A percentile compares a stretch with the other conserved stretches of the same genome.
phyloP scores from a whole-genome alignment of 768 basidiomycete genomes.

The Psilocybe tampanensis region DNA sequence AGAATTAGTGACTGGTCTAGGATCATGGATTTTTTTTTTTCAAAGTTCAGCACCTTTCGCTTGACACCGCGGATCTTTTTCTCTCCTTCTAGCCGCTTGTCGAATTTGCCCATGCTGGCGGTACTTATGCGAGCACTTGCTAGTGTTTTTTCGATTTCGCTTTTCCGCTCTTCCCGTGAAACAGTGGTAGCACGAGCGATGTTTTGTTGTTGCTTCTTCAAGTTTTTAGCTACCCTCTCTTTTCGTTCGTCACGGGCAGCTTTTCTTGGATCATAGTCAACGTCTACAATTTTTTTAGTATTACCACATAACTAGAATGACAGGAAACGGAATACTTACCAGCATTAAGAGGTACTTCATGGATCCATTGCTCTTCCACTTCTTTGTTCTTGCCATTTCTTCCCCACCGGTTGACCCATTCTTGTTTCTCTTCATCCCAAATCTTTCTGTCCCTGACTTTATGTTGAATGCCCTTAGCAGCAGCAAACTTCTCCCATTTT shows the following conservation, averaged over 20 bases:
- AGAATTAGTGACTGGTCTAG: not conserved
- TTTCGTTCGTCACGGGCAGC: constrained; percentile 80
- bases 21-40: not conserved
- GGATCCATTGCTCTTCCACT: constrained; percentile 85
- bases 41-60: constrained; percentile 71
- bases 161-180: constrained; percentile 56
- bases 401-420: constrained; percentile 93
- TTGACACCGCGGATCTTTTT: constrained; percentile 87
- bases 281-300: constrained; percentile 48
- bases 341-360: constrained; percentile 86
- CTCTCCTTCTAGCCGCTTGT: constrained; percentile 89
- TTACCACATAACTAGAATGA: not conserved
- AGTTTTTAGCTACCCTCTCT: constrained; percentile 82
- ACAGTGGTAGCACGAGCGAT: constrained; percentile 52
- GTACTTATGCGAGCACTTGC: constrained; percentile 82
- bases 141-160: constrained; percentile 75
- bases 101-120: constrained; percentile 95
- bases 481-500: constrained; percentile 97
- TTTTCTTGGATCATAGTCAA: constrained; percentile 79
- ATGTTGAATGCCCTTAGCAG: constrained; percentile 91
- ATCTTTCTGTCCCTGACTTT: constrained; percentile 74
- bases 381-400: constrained; percentile 88
- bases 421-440: constrained; percentile 95
- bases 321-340: constrained; percentile 51
- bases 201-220: constrained; percentile 75